Percentiles rank a stretch among this genome's conserved stretches.
phyloP scores from a whole-genome alignment of 1,139 yeast species.

The Nakaseomyces nivariensis region DNA sequence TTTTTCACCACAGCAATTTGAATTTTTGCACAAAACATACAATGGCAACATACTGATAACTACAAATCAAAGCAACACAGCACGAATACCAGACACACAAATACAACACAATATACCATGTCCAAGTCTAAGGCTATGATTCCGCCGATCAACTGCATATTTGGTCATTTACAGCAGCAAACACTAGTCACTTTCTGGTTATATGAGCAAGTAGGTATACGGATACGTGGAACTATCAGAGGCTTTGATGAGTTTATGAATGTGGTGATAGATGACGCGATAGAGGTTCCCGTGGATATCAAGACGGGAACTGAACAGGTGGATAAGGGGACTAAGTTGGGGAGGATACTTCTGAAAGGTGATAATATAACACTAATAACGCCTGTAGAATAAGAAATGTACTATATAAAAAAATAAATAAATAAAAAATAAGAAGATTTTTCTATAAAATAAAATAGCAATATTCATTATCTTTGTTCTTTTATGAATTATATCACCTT shows the following conservation, averaged over 20 bases:
- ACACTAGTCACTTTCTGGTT: slow-evolving; percentile 76
- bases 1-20: too few species aligned
- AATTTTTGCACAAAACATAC: too few species aligned
- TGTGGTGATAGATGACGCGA: slow-evolving; percentile 82
- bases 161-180: slow-evolving; percentile 78
- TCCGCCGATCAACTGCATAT: slow-evolving; percentile 87
- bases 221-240: slow-evolving; percentile 72
- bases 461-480: too few species aligned
- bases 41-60: too few species aligned
- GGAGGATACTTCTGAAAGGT: slow-evolving; percentile 73
- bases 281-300: slow-evolving; percentile 44
- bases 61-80: not conserved
- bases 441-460: too few species aligned
- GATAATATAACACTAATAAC: slow-evolving; percentile 85
- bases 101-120: not conserved
- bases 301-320: slow-evolving; percentile 23
- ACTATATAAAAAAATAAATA: too few species aligned
- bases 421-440: too few species aligned
- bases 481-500: too few species aligned
- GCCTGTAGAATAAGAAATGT: slow-evolving; percentile 16
- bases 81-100: not conserved
- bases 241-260: slow-evolving; percentile 99
- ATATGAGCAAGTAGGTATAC: slow-evolving; percentile 67
- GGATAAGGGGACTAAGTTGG: slow-evolving; percentile 39
- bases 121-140: slow-evolving; percentile 36